A percentile compares a stretch with the other conserved stretches of the same genome.
Evolutionary conservation across 1,284 basidiomycete genomes (phyloP).

Genomic region (Ceratobasidium theobromae): DNA sequence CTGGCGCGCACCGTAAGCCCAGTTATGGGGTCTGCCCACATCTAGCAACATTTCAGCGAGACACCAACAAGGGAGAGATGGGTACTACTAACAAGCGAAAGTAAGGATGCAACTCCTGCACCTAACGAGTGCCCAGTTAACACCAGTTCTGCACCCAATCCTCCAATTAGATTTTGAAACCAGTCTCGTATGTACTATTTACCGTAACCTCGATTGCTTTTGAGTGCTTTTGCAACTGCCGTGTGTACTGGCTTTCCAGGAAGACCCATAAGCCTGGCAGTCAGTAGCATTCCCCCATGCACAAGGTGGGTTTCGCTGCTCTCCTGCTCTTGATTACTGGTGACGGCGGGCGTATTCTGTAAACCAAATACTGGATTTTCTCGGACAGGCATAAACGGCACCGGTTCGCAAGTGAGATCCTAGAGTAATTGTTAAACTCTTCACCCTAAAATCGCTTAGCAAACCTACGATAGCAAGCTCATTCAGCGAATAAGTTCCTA

Average conservation of each 20-base stretch:
- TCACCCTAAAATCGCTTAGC: not conserved
- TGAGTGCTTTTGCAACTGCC: constrained; percentile 68
- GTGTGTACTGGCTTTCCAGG: constrained; percentile 74
- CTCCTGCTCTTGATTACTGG: constrained; percentile 36
- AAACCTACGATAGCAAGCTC: constrained; percentile 63
- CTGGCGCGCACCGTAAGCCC: constrained; percentile 65
- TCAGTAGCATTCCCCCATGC: constrained; percentile 76
- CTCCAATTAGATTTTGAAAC: not conserved
- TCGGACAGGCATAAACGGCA: constrained; percentile 59
- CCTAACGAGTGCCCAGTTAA: constrained; percentile 86
- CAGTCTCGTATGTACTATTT: constrained; percentile 35
- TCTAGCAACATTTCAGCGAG: constrained; percentile 47
- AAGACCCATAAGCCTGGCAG: constrained; percentile 76
- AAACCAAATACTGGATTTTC: constrained; percentile 30
- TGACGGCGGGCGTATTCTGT: constrained; percentile 38
- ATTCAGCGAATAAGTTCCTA: constrained; percentile 79
- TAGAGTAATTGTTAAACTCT: constrained; percentile 18
- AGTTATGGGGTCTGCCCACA: constrained; percentile 80
- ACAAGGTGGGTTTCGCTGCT: constrained; percentile 56
- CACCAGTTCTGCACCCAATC: constrained; percentile 56
- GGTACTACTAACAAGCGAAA: constrained; percentile 61
- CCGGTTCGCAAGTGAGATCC: constrained; percentile 74
- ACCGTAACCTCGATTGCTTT: constrained; percentile 71
- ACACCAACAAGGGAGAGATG: not conserved
- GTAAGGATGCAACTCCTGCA: constrained; percentile 75